Evolutionary conservation across 2,329 filamentous ascomycete genomes (phyloP).

Genomic region (Fusarium sp.): DNA sequence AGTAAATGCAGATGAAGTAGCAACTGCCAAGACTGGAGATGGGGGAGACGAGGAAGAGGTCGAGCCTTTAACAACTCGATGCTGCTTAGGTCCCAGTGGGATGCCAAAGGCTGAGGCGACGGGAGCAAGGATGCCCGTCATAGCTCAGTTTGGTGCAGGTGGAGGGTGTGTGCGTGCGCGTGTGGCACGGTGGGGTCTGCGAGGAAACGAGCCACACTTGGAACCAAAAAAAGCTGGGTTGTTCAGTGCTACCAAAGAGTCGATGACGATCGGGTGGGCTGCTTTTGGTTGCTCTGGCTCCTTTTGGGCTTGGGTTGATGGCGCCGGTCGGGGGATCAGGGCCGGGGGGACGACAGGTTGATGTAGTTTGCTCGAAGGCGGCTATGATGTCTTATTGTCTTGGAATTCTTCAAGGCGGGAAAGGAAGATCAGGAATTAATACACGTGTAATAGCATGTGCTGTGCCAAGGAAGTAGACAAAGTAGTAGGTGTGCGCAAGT

Average conservation of each 20-base stretch:
- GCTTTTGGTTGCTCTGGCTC: conserved; percentile 25
- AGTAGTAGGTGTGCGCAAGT: background rate
- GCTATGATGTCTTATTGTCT: conserved; percentile 3
- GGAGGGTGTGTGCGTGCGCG: conserved; percentile 7
- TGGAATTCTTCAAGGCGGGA: background rate
- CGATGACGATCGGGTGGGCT: conserved; percentile 40
- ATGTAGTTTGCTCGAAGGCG: conserved; percentile 7
- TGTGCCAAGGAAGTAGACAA: conserved; percentile 2
- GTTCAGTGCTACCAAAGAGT: conserved; percentile 8
- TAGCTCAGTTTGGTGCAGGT: conserved; percentile 25
- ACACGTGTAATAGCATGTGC: conserved; percentile 12
- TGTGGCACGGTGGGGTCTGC: conserved; percentile 37
- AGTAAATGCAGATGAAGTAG: conserved; percentile 31
- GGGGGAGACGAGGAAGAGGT: conserved; percentile 25
- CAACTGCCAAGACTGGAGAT: conserved; percentile 21
- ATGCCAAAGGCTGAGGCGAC: conserved; percentile 52
- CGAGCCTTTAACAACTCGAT: conserved; percentile 39
- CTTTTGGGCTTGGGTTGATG: conserved; percentile 14
- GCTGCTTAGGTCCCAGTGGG: conserved; percentile 42
- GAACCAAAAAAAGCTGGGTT: background rate
- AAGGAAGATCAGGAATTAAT: conserved; percentile 6
- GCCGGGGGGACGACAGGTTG: conserved; percentile 8
- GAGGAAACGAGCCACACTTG: conserved; percentile 31
- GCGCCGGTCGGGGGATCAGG: conserved; percentile 1
- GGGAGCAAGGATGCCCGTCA: conserved; percentile 50